Base-by-base conservation (phyloP, 805 yeast genomes). In the Cyberlindnera nakhonratchasimensis region DNA sequence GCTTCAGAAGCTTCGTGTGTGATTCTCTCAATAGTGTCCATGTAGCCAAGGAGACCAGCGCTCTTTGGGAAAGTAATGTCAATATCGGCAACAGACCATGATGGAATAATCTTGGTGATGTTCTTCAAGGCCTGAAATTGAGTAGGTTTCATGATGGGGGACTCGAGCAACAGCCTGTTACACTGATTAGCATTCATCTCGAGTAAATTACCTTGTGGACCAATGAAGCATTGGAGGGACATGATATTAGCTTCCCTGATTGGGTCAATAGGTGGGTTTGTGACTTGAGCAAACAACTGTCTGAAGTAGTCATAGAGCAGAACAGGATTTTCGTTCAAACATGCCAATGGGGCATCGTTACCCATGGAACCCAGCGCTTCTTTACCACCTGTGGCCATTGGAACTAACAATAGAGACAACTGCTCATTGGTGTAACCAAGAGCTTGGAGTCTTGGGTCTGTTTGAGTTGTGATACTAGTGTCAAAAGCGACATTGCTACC, bases 321-420 rank as follows among this genome's bases (percentile, higher is more conserved):
- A 53, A 82, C 83, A 32, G 99, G 98, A 66, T 89, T 95, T 61
- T 86, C 91, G 29, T 96, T 83, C 54, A 91, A 70, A 67, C 99
- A 93, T 0, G 98, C 98, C 51, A 91, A 72, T 11, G 98, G 95
- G 39, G 93, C 80, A 62, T 91, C 99, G 61, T 91, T 91, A 73
- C 99, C 99, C 99, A 91, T 91, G 16, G 97, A 90, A 14, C 99
- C 98, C 40, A 91, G 74, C 11, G 97, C 89, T 69, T 91, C 99
- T 62, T 90, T 91, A 47, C 91, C 96, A 53, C 79, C 83, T 29
- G 74, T 59, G 31, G 95, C 97, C 99, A 91, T 93, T 48, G 98
- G 98, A 7, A 85, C 93, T 54, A 91, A 71, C 31, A 93, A 69
- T 42, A 87, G 65, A 30, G 87, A 75, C 47, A 90, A 74, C 67